Conservation (phyloP, 352 stramenopile species). For the Phytophthora pinifolia region DNA sequence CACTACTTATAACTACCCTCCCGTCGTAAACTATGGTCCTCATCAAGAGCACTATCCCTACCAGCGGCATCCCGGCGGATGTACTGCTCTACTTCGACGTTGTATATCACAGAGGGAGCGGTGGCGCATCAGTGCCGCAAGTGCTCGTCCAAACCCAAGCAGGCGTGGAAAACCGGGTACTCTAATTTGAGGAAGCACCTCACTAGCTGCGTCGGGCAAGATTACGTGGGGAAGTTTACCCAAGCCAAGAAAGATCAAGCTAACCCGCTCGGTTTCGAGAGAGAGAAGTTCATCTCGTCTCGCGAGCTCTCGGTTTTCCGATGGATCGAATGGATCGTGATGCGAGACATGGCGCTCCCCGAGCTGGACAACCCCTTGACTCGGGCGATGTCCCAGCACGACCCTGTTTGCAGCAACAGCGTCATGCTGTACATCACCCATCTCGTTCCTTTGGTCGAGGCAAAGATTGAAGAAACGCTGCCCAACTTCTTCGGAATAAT, state of each 20-base stretch:
- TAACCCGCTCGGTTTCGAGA: conserved; percentile 5
- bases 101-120: not conserved
- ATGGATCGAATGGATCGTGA: conserved; percentile 8
- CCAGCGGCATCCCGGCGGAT: conserved; percentile 1
- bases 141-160: conserved; percentile 5
- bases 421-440: conserved; percentile 4
- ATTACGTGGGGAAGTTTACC: conserved; percentile 5
- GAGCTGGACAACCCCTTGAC: conserved; percentile 8
- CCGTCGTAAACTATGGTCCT: too few relatives aligned
- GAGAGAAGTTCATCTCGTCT: conserved; percentile 1
- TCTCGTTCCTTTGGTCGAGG: not conserved
- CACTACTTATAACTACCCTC: too few relatives aligned
- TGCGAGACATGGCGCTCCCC: conserved; percentile 8
- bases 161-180: conserved; percentile 13
- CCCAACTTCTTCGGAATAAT: conserved; percentile 1
- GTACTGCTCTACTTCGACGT: conserved; percentile 10
- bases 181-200: conserved; percentile 11
- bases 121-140: conserved; percentile 6
- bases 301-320: not conserved
- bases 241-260: not conserved
- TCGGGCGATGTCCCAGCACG: not conserved
- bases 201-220: not conserved
- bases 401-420: too few relatives aligned
- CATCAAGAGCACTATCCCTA: not conserved
- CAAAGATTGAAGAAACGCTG: not conserved